Percentiles rank a stretch among this genome's conserved stretches.
Evolutionary conservation across 208 protist genomes (phyloP).

Genomic region (Wallacemonas collosoma): DNA sequence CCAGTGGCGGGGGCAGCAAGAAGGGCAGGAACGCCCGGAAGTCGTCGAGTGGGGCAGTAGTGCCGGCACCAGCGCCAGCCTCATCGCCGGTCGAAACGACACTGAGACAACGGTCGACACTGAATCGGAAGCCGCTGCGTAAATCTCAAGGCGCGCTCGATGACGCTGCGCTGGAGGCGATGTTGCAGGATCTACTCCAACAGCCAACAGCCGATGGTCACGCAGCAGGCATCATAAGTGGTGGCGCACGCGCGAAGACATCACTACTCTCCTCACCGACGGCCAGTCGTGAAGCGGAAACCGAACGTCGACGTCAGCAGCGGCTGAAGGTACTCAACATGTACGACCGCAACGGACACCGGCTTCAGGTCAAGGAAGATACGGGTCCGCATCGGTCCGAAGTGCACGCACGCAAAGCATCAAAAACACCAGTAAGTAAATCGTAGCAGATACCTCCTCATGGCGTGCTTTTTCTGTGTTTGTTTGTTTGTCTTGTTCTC

Average conservation of each 20-base stretch:
- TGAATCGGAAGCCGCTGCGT: constrained; percentile 14
- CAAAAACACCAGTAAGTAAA: constrained; percentile 5
- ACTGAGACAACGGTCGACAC: background rate
- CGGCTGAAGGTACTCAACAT: constrained; percentile 8
- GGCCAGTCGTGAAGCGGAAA: background rate
- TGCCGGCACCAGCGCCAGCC: background rate
- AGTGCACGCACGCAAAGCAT: background rate
- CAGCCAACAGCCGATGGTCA: background rate
- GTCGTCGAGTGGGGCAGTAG: background rate
- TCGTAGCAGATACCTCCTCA: background rate
- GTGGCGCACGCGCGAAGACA: background rate
- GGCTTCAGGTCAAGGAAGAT: background rate
- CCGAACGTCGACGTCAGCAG: constrained; percentile 9
- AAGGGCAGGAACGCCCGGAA: background rate
- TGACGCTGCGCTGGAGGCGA: constrained; percentile 6
- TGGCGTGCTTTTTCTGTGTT: no score
- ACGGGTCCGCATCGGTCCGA: constrained; percentile 3
- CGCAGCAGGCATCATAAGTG: no score
- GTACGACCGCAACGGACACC: constrained; percentile 15
- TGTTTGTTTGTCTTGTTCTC: no score
- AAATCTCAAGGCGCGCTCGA: constrained; percentile 6
- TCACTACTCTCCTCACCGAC: background rate
- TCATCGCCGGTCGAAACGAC: background rate
- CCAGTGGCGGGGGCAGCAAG: background rate
- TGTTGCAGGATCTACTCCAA: constrained; percentile 9